phyloP scores from a whole-genome alignment of 306 rosid genomes.

The Rosa lucieae region DNA sequence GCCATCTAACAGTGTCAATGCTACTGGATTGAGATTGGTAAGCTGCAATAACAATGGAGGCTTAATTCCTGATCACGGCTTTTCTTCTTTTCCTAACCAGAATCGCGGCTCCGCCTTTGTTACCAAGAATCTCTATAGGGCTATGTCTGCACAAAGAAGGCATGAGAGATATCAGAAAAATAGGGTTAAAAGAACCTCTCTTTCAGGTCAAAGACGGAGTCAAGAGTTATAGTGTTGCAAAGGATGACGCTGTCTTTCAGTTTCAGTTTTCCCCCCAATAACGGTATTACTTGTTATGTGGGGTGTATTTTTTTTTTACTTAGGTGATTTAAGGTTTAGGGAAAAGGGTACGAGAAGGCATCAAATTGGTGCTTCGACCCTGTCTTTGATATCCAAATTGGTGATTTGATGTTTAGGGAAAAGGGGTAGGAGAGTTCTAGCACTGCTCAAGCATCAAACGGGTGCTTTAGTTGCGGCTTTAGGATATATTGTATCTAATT shows the following conservation, averaged over 20 bases:
- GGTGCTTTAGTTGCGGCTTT: not conserved
- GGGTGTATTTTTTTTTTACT: not conserved
- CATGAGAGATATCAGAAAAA: conserved; percentile 48
- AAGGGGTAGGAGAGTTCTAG: not conserved
- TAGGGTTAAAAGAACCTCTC: conserved; percentile 37
- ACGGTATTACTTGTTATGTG: not conserved
- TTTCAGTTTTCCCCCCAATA: not conserved
- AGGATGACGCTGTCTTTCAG: not conserved
- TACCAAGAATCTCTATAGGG: conserved; percentile 5
- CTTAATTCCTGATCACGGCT: conserved; percentile 47
- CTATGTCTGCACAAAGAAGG: conserved; percentile 49
- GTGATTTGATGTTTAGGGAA: not conserved
- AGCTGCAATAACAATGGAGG: not conserved
- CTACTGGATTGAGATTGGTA: not conserved
- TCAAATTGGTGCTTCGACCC: not conserved
- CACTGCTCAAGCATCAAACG: not conserved
- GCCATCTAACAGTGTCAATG: not conserved
- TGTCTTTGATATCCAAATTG: not conserved
- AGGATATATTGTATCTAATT: conserved; percentile 9
- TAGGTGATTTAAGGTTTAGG: not conserved
- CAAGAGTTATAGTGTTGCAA: not conserved
- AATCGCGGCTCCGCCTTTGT: not conserved
- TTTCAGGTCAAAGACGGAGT: not conserved
- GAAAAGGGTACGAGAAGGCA: not conserved
- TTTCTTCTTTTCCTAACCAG: not conserved